Base-by-base conservation (phyloP, 805 yeast species). In the Pichia exigua region DNA sequence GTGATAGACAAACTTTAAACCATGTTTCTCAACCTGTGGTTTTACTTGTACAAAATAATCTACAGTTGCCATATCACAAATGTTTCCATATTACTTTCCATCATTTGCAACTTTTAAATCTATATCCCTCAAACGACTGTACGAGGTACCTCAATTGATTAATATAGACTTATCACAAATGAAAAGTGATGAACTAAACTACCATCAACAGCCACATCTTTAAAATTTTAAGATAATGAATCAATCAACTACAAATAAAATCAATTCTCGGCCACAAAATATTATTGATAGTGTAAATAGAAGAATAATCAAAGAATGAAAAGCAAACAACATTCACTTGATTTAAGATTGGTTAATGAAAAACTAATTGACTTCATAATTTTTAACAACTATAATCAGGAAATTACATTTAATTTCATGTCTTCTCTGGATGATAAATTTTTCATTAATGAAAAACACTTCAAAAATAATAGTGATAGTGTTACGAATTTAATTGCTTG, bases 371-470 rank as follows among this genome's bases (percentile, higher is more conserved):
- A 43, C 6, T n/a, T 45, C 11, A 41, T 24, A 30, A 13, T 50
- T 6, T 42, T 32, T 10, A 42, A 42, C 38, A 26, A 15, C 13
- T 24, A 10, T 21, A 43, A 39, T 12, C 20, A 42, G 9, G 30
- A 27, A 18, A 17, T 50, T 11, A 15, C n/a, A 12, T n/a, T 35
- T 13, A 30, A 50, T 20, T 38, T 55, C 26, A 22, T 11, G 9
- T 48, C 54, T 7, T 42, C 48, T 2, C 35, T 61, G 22, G 59
- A 54, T 30, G 64, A 61, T 2, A 56, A 57, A 28, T 61, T 61
- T 44, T 58, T 44, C 32, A 40, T 53, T n/a, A 59, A 61, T 43
- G 45, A 54, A 21, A 50, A 48, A 41, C 52, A 50, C 44, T 21
- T 59, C 11, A 42, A 38, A 24, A 38, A 47, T 20, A 42, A 28